A percentile compares a stretch with the other conserved stretches of the same genome.
These are phyloP conservation scores for Huntiella abstrusa DNA, from an alignment of 2,329 filamentous ascomycete genomes.

Conservation along the genomic window DNA sequence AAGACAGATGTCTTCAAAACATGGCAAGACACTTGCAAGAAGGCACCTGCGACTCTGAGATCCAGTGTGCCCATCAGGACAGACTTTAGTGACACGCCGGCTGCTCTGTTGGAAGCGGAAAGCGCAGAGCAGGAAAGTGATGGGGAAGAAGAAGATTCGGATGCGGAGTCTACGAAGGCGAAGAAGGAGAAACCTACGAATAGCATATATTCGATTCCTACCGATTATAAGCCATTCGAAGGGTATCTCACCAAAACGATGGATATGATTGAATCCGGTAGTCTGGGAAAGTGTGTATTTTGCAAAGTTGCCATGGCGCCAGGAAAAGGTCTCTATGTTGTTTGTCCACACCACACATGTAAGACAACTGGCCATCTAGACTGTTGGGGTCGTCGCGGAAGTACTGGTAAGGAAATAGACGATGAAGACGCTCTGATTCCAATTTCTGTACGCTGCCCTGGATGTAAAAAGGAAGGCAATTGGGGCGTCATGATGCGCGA, in stretches of 20 bases:
- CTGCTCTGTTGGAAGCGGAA: conserved; percentile 3
- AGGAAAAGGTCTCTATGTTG: conserved; percentile 32
- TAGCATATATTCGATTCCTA: conserved; percentile 34
- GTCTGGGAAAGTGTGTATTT: conserved; percentile 34
- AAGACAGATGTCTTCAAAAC: conserved; percentile 44
- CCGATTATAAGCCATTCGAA: conserved; percentile 36
- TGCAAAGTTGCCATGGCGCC: conserved; percentile 28
- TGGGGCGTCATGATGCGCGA: conserved; percentile 76
- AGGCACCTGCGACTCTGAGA: conserved; percentile 28
- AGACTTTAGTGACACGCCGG: conserved; percentile 27
- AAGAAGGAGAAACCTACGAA: conserved; percentile 14
- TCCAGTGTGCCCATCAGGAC: conserved; percentile 32
- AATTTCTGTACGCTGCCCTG: conserved; percentile 48
- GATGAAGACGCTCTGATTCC: conserved; percentile 39
- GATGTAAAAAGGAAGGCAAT: conserved; percentile 39
- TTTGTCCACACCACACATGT: conserved; percentile 35
- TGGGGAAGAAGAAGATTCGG: neutral
- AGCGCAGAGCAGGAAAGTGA: neutral
- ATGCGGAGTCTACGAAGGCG: neutral
- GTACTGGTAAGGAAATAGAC: conserved; percentile 18
- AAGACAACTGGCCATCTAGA: conserved; percentile 39
- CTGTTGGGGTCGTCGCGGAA: conserved; percentile 38
- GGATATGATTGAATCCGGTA: conserved; percentile 35
- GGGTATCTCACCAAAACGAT: conserved; percentile 36
- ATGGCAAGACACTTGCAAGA: conserved; percentile 44